Evolutionary conservation across 257 asterid genomes (phyloP).

Genomic region (Haberlea rhodopensis): DNA sequence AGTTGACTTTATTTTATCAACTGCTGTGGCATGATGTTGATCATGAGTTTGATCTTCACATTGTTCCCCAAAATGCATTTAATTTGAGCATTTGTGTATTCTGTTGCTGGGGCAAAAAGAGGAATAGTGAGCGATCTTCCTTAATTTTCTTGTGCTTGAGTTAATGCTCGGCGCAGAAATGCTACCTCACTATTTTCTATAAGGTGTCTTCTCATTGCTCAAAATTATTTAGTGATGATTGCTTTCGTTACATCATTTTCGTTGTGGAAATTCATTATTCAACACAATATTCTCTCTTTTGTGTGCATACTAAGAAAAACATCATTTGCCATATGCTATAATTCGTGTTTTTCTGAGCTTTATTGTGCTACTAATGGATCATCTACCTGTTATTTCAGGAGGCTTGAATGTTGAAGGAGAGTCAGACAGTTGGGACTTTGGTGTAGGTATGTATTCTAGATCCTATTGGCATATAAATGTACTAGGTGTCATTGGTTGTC

Average conservation of each 20-base stretch:
- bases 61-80: background rate
- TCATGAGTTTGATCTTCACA: too few species aligned
- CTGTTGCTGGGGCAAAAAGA: background rate
- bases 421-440: conserved; percentile 99
- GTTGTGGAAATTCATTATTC: background rate
- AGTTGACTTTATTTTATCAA: too few species aligned
- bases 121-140: background rate
- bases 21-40: too few species aligned
- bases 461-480: background rate
- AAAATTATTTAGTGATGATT: background rate
- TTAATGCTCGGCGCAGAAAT: background rate
- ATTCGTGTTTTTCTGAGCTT: conserved; percentile 5
- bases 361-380: conserved; percentile 2
- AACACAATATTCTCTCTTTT: background rate
- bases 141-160: background rate
- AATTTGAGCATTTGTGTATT: background rate
- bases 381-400: conserved; percentile 49
- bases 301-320: background rate
- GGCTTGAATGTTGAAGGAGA: conserved; percentile 96
- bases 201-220: background rate
- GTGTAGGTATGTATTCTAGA: conserved; percentile 58
- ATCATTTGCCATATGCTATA: background rate
- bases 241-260: background rate
- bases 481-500: conserved; percentile 4
- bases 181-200: background rate